Evolutionary conservation across 371 early-diverging fungal species (phyloP), one percentile per base, ranked within the genome.

Genomic region (Antonospora locustae): DNA sequence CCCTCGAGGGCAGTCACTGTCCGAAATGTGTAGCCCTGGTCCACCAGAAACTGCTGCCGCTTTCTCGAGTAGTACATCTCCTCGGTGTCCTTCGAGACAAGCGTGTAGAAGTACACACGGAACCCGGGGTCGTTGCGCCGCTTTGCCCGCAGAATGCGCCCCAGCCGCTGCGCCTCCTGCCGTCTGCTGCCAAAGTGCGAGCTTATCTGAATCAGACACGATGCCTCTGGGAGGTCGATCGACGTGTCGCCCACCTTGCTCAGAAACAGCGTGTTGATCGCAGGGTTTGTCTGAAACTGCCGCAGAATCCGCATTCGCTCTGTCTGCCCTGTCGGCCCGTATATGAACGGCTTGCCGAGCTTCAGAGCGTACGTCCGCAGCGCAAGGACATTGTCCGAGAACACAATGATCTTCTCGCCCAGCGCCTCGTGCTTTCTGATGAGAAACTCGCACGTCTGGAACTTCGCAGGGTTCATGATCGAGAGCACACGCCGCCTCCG

Each of bases 211-310:
- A 98, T 96, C 55, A 98, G 76, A 62, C 92, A 91, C 0, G 91
- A 93, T 0, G 99, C 99, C 69, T 97, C 97, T 12, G 99, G 99
- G 34, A 98, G 71, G 78, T 98, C 97, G 25, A 98, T 87, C 37
- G 91, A 90, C 2, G 99, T 98, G 72, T 98, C 99, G 67, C 99
- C 99, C 43, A 90, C 90, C 75, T 96, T 97, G 53, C 89, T 88
- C 23, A 98, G 72, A 67, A 98, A 95, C 40, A 97, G 86, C 2
- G 95, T 93, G 72, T 85, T 90, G 57, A 88, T 75, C 20, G 77
- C 71, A 3, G 92, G 87, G 70, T 93, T 89, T 67, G 85, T 81
- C 71, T 86, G 86, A 69, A 97, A 95, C 70, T 90, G 84, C 59
- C 86, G 82, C 41, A 95, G 75, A 59, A 94, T 88, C 20, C 84